Evolutionary conservation across 148 eudicot species (phyloP), one percentile per base, ranked within the genome.

Genomic region (Vaccinium darrowii): DNA sequence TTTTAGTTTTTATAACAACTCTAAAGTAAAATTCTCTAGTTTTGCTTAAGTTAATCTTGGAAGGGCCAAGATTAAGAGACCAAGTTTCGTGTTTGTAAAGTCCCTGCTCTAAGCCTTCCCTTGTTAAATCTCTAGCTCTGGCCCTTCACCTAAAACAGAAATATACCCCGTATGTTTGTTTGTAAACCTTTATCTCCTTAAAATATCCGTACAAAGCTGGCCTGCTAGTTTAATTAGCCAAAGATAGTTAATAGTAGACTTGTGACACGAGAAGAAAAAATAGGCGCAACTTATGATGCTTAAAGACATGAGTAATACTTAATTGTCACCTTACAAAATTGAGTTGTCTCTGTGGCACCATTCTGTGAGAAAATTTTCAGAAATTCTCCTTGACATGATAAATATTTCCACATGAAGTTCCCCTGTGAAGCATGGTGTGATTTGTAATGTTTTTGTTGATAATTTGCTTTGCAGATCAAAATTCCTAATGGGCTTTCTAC

Each of bases 401-500:
- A 43, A 43, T 58, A 12, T 9, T 58, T 60, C 18, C n/a, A n/a
- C 75, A 19, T 47, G 82, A 56, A 79, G 47, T 81, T 19, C 19
- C 72, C 33, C 69, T 30, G 12, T 33, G 36, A 33, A 33, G 36
- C 36, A 33, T 33, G 36, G 36, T n/a, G 21, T 62, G 19, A 69
- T 14, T 81, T 13, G 18, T 43, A 21, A 33, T 65, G 30, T 63
- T 81, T 21, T 81, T 25, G 14, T 16, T 57, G 16, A 18, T 78
- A 33, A 36, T 2, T 63, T 4, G 47, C 23, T 72, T 86, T 87
- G 88, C 95, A 96, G 99, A 94, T 94, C 81, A 93, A 91, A 88
- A 93, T 96, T 91, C 98, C 98, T n/a, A 86, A 86, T 77, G 99
- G 99, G 69, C 86, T 89, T 50, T 91, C 97, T 78, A 82, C 97